These are phyloP conservation scores for Saccharum spontaneum DNA, from an alignment of 176 grass and related monocot genomes.

Conservation along the genomic window DNA sequence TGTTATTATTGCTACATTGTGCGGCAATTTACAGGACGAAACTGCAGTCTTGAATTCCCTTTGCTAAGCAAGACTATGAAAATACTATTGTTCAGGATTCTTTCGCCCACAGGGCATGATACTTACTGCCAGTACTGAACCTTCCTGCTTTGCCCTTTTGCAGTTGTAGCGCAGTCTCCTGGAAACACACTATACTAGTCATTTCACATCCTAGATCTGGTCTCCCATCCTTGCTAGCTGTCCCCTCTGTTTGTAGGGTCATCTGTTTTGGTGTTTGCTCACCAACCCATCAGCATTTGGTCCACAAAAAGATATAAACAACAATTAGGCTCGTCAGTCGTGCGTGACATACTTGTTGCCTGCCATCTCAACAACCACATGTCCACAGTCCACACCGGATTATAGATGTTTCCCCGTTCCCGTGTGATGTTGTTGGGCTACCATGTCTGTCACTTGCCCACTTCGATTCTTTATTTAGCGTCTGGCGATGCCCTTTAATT, in stretches of 20 bases:
- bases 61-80: too few relatives aligned
- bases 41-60: too few relatives aligned
- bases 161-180: not conserved
- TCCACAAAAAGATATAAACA: not conserved
- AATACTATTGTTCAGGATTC: too few relatives aligned
- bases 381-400: not conserved
- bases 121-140: slow-evolving; percentile 18
- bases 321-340: not conserved
- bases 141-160: slow-evolving; percentile 14
- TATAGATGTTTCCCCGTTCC: not conserved
- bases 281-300: slow-evolving; percentile 7
- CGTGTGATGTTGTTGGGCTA: slow-evolving; percentile 20
- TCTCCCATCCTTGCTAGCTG: not conserved
- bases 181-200: not conserved
- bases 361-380: not conserved
- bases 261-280: slow-evolving; percentile 8
- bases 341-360: not conserved
- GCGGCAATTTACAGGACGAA: too few relatives aligned
- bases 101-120: not conserved
- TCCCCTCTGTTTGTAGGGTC: not conserved
- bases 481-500: not conserved
- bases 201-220: slow-evolving; percentile 16
- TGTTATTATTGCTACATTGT: too few relatives aligned
- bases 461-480: not conserved
- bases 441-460: slow-evolving; percentile 3